Conservation (phyloP, 495 filamentous ascomycete species). For the Venustampulla echinocandica region DNA sequence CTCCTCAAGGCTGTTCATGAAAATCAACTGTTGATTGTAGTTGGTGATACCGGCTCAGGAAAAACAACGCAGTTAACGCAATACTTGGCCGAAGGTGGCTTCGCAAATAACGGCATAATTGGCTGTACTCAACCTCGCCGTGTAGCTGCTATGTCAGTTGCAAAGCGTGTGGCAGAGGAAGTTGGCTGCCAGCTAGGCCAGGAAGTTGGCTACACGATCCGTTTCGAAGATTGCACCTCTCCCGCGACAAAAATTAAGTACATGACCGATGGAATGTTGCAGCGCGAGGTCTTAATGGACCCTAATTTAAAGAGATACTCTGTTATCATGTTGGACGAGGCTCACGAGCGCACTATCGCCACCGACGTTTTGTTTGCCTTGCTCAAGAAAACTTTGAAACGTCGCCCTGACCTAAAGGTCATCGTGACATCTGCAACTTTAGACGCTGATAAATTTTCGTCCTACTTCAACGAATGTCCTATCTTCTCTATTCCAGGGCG, state of each 20-base stretch:
- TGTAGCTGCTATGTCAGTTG: constrained; percentile 95
- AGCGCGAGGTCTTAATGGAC: constrained; percentile 88
- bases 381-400: constrained; percentile 86
- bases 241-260: constrained; percentile 94
- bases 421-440: constrained; percentile 96
- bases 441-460: constrained; percentile 94
- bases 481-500: constrained; percentile 95
- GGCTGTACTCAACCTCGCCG: constrained; percentile 96
- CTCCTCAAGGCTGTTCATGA: constrained; percentile 79
- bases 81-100: constrained; percentile 88
- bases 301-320: constrained; percentile 81
- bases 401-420: constrained; percentile 77
- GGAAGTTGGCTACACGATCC: constrained; percentile 95
- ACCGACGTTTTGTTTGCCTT: constrained; percentile 94
- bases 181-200: constrained; percentile 85
- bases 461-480: constrained; percentile 88
- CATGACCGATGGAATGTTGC: constrained; percentile 98
- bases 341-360: constrained; percentile 92
- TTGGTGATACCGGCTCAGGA: constrained; percentile 94
- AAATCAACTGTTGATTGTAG: constrained; percentile 91
- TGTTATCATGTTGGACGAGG: constrained; percentile 97
- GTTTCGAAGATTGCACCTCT: constrained; percentile 91
- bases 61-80: constrained; percentile 97
- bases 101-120: constrained; percentile 82
- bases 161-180: constrained; percentile 93